These are phyloP conservation scores for Fragaria vesca DNA, from an alignment of 306 rosid species.

Conservation along the genomic window DNA sequence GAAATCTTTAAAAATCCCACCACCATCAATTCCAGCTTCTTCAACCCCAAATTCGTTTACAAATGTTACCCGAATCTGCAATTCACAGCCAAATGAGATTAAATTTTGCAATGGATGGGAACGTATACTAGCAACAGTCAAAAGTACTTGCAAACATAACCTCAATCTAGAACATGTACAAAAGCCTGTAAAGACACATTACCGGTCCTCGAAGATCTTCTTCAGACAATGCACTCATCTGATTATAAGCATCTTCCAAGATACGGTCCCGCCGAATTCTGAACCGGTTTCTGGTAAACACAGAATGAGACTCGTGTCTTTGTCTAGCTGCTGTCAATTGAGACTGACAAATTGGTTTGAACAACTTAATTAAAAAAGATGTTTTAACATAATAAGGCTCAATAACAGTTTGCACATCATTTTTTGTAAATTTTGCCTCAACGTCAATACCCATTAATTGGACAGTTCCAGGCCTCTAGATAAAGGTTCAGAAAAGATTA, in stretches of 20 bases:
- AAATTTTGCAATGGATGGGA: constrained; percentile 7
- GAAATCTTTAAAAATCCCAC: constrained; percentile 98
- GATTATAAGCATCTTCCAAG: constrained; percentile 92
- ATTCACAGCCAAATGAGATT: constrained; percentile 17
- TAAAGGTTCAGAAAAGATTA: constrained; percentile 13
- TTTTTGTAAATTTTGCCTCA: background rate
- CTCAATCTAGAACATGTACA: background rate
- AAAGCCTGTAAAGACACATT: constrained; percentile 22
- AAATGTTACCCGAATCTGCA: constrained; percentile 91
- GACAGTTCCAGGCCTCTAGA: constrained; percentile 13
- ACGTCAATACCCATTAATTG: background rate
- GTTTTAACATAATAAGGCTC: background rate
- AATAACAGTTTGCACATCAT: background rate
- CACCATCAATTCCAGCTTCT: constrained; percentile 99
- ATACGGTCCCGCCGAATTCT: constrained; percentile 88
- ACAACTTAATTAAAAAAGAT: constrained; percentile 3
- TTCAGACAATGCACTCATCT: constrained; percentile 90
- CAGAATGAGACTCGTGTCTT: constrained; percentile 62
- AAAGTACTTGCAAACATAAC: constrained; percentile 3
- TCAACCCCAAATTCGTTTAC: constrained; percentile 98
- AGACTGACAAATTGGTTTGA: constrained; percentile 62
- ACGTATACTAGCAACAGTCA: background rate
- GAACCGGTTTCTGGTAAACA: constrained; percentile 76
- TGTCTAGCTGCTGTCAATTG: constrained; percentile 88
- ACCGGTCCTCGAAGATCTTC: constrained; percentile 95